Evolutionary conservation across 352 stramenopile species (phyloP), one percentile per base, ranked within the genome.

Genomic region (Phytophthora meadii): DNA sequence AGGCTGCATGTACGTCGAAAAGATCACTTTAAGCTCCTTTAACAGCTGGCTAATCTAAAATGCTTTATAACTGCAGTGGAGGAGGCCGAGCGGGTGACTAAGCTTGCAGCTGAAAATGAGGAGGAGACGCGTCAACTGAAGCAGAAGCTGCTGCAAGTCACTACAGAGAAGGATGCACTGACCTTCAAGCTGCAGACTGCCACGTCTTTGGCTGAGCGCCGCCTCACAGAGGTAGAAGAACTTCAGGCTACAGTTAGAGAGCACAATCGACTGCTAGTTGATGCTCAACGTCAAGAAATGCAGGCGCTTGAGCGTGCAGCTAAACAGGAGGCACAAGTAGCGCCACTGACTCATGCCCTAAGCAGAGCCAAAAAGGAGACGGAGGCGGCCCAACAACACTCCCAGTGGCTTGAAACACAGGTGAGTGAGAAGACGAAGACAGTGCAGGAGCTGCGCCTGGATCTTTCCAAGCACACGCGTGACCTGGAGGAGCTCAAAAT

Each of bases 371-470:
- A 79, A 41, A 86, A 83, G 44, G 83, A 92, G 54, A 62, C 84
- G 15, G 73, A 81, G 28, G 71, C 58, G 36, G 65, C 68, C 0
- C 82, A 88, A 56, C 68, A 87, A 32, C 84, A 94, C 56, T 72
- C 76, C 2, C 75, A 89, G 60, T 92, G 84, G 81, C 72, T 90
- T 2, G 82, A 94, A 59, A 74, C 58, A 30, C 83, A 92, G 48
- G 53, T 92, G 0, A 64, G 54, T 9, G 86, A 90, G 28, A 94
- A 93, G 60, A 92, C 77, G 14, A 84, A 82, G 45, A 70, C 70
- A 14, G 66, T 89, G 11, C 82, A 88, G 54, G 72, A 82, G n/a
- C 65, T 93, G 41, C 86, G 86, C 1, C 71, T 89, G 27, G 54
- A 76, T 30, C 39, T 84, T n/a, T 67, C 72, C 27, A 85, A 92